Evolutionary conservation across 305 asterid species (phyloP).

Genomic region (Coffea humblotiana): DNA sequence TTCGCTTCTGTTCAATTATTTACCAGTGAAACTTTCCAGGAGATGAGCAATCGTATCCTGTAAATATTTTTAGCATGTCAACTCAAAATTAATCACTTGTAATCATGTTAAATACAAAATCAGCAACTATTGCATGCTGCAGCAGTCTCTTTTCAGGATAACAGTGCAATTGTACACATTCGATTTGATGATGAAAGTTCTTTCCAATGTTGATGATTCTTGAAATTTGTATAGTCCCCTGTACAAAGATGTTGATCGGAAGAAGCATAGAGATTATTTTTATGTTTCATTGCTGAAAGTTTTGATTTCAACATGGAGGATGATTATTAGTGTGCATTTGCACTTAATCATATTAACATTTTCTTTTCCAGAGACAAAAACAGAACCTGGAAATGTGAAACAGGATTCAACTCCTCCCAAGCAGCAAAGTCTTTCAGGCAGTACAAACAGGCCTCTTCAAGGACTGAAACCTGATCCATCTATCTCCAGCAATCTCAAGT

Average conservation of each 20-base stretch:
- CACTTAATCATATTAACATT: not conserved
- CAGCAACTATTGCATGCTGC: not conserved
- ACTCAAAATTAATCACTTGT: not conserved
- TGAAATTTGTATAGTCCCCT: not conserved
- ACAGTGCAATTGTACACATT: not conserved
- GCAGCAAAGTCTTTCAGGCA: conserved; percentile 24
- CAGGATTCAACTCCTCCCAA: conserved; percentile 5
- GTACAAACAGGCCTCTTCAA: not conserved
- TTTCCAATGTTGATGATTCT: not conserved
- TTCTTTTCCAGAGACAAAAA: conserved; percentile 36
- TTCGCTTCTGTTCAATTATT: not conserved
- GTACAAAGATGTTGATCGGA: not conserved
- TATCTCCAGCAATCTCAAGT: conserved; percentile 48
- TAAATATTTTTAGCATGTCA: not conserved
- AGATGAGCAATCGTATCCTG: not conserved
- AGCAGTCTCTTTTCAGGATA: not conserved
- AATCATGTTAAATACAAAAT: not conserved
- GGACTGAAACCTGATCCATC: conserved; percentile 13
- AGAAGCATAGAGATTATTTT: not conserved
- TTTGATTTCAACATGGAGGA: not conserved
- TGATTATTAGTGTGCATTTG: not conserved
- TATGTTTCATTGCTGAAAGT: not conserved
- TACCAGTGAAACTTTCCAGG: not conserved
- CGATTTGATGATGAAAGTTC: not conserved
- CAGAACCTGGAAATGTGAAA: conserved; percentile 17